A percentile compares a stretch with the other conserved stretches of the same genome.
phyloP scores from a whole-genome alignment of 140 eudicot genomes.

The Stevia rebaudiana region DNA sequence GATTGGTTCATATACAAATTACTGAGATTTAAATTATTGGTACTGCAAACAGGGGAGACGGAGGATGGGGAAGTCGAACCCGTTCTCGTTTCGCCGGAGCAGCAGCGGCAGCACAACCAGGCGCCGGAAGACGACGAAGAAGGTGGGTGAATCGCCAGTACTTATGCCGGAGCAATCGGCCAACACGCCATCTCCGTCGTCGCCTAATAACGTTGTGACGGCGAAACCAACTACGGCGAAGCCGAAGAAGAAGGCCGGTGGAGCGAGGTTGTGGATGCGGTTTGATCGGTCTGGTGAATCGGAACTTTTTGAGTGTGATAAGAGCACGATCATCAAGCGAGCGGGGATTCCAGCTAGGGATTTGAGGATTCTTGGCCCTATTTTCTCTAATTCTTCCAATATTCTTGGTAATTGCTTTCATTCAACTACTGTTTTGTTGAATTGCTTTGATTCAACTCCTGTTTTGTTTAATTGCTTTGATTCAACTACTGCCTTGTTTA shows the following conservation, averaged over 20 bases:
- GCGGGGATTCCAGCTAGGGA: slow-evolving; percentile 88
- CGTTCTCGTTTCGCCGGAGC: slow-evolving; percentile 59
- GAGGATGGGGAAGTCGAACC: slow-evolving; percentile 55
- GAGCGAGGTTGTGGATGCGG: slow-evolving; percentile 91
- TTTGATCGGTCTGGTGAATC: slow-evolving; percentile 74
- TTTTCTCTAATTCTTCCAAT: slow-evolving; percentile 87
- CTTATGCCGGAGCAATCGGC: slow-evolving; percentile 1
- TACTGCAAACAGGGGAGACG: slow-evolving; percentile 15
- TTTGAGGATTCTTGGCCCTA: slow-evolving; percentile 91
- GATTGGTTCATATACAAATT: no score
- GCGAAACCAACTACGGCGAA: slow-evolving; percentile 28
- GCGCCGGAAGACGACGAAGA: slow-evolving; percentile 44
- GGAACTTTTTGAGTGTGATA: slow-evolving; percentile 84
- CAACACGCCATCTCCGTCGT: not conserved
- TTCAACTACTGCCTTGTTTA: no score
- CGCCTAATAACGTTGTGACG: slow-evolving; percentile 3
- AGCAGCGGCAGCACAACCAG: slow-evolving; percentile 34
- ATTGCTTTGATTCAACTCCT: not conserved
- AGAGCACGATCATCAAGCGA: slow-evolving; percentile 65
- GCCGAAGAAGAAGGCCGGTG: slow-evolving; percentile 70
- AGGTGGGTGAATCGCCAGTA: slow-evolving; percentile 21
- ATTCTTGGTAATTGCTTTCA: slow-evolving; percentile 69
- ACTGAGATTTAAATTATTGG: no score
- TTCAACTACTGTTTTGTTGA: no score
- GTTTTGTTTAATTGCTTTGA: not conserved